Percentiles rank a stretch among this genome's conserved stretches.
Conservation (phyloP, 116 monocot species). For the Thalassia testudinum region DNA sequence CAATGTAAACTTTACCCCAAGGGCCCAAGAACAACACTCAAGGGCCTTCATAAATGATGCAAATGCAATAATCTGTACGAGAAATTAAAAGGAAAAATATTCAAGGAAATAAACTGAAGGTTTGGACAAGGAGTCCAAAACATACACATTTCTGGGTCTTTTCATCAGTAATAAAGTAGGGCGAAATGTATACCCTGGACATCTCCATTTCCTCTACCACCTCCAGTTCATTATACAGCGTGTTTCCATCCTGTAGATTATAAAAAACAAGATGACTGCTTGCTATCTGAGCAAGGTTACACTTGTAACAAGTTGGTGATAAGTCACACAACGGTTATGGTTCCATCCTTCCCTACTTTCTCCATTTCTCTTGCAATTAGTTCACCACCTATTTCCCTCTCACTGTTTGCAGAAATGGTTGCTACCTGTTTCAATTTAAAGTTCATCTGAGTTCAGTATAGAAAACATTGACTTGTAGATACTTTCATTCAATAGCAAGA, state of each 20-base stretch:
- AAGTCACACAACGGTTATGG: slow-evolving; percentile 35
- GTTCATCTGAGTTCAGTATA: neutral
- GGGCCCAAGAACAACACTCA: neutral
- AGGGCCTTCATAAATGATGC: neutral
- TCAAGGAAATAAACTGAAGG: too few species aligned
- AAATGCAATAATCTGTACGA: too few species aligned
- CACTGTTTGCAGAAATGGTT: slow-evolving; percentile 85
- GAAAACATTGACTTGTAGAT: neutral
- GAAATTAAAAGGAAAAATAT: too few species aligned
- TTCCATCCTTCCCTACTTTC: slow-evolving; percentile 83
- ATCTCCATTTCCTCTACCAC: slow-evolving; percentile 84
- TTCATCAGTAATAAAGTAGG: slow-evolving; percentile 65
- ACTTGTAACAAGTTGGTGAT: neutral
- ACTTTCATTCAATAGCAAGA: neutral
- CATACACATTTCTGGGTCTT: slow-evolving; percentile 93
- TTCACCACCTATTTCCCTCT: slow-evolving; percentile 69
- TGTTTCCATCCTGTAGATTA: slow-evolving; percentile 76
- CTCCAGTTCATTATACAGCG: slow-evolving; percentile 61
- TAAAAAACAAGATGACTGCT: neutral
- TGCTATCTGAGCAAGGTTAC: neutral
- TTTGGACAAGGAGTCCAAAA: neutral
- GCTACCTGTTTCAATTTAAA: slow-evolving; percentile 58
- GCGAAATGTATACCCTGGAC: slow-evolving; percentile 65
- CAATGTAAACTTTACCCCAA: neutral
- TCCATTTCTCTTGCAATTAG: slow-evolving; percentile 79